Evolutionary conservation across 2,329 filamentous ascomycete species (phyloP).

Genomic region (Hypoxylon sp.): DNA sequence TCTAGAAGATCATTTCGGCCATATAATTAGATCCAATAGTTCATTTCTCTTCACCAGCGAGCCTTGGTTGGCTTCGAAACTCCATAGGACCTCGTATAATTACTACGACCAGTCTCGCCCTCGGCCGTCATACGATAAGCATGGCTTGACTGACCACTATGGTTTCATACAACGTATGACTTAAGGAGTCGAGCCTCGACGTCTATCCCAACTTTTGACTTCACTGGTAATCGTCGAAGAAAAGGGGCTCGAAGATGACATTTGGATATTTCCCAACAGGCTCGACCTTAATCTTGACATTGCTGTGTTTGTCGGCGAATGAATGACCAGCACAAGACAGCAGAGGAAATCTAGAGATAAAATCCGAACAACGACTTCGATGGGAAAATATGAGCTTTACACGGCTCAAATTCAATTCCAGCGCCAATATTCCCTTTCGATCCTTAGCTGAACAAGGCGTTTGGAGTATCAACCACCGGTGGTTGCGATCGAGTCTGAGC

Average conservation of each 20-base stretch:
- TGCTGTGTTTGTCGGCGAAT: neutral
- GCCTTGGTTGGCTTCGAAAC: too few relatives aligned
- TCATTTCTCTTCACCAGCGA: neutral
- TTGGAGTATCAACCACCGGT: neutral
- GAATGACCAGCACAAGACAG: neutral
- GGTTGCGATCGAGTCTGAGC: neutral
- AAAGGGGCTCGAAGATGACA: neutral
- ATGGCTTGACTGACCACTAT: slow-evolving; percentile 33
- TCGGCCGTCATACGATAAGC: slow-evolving; percentile 34
- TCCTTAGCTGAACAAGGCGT: neutral
- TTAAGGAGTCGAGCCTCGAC: neutral
- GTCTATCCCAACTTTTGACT: slow-evolving; percentile 13
- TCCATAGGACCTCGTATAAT: neutral
- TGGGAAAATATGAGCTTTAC: neutral
- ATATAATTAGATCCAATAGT: slow-evolving; percentile 8
- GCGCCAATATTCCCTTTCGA: neutral
- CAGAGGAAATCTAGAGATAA: neutral
- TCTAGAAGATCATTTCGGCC: slow-evolving; percentile 12
- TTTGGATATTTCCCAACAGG: neutral
- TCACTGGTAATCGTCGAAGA: slow-evolving; percentile 4
- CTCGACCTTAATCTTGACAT: neutral
- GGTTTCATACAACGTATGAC: slow-evolving; percentile 34
- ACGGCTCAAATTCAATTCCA: neutral
- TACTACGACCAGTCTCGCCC: neutral
- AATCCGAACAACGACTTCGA: neutral